Base-by-base conservation (phyloP, 2,329 filamentous ascomycete species). In the Cladosporium austrohemisphaericum region DNA sequence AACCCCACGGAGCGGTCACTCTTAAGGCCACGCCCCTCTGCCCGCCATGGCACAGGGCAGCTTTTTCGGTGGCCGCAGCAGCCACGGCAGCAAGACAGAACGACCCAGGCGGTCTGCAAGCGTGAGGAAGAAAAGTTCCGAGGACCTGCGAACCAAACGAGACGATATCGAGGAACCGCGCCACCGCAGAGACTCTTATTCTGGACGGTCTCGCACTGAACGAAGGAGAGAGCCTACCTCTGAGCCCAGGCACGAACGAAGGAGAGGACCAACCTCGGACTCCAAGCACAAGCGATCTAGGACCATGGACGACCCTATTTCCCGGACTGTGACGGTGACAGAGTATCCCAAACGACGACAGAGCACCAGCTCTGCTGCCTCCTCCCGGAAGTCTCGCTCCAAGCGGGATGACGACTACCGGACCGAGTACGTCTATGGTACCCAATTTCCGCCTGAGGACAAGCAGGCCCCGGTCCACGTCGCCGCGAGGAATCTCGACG, bases 161-260 rank as follows among this genome's bases (percentile, higher is more conserved):
- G 56, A 68, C 19, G 69, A 71, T 52, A 52, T 71, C 31, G 66
- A 71, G 44, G 70, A 72, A 44, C 52, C 72, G 41, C 57, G 70
- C 45, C 61, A 60, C 25, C 62, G 63, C 47, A 53, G 70, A 55
- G 63, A 64, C 23, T 64, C 65, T 4, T 73, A 73, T 55, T 71
- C 57, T 44, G 53, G 63, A 46, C 59, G 38, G 9, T 64, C 47
- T n/a, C 60, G 62, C 23, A 44, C 57, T 16, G 66, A 69, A 35
- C 46, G 61, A 22, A 60, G 57, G 29, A 43, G 37, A 10, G 35
- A 31, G 6, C 18, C 19, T 18, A 16, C 23, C n/a, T 9, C 14
- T 41, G 38, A 41, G 16, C 7, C n/a, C n/a, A 41, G 25, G 38
- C 16, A 13, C n/a, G 35, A 49, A 10, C 16, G 23, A 9, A 49